phyloP scores from a whole-genome alignment of 495 filamentous ascomycete genomes.

The Penicillium diatomitis region DNA sequence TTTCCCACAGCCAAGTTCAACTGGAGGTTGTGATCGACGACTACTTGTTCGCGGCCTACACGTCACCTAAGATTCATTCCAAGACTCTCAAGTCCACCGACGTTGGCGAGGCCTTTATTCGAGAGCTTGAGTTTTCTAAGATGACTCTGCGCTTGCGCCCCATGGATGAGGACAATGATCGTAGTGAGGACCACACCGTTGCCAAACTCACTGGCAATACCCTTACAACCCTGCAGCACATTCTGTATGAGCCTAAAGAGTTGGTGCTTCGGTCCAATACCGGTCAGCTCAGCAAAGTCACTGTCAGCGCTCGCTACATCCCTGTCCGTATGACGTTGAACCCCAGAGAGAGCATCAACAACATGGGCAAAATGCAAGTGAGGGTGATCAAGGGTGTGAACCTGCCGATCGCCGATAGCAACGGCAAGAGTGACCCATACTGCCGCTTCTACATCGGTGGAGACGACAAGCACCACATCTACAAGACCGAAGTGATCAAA shows the following conservation, averaged over 20 bases:
- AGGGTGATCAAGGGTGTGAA: conserved; percentile 83
- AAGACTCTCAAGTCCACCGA: conserved; percentile 68
- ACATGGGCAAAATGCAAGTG: conserved; percentile 86
- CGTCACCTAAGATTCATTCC: conserved; percentile 61
- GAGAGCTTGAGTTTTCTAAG: conserved; percentile 90
- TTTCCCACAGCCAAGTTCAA: conserved; percentile 65
- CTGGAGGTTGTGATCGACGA: conserved; percentile 93
- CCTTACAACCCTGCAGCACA: conserved; percentile 74
- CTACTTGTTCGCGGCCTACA: conserved; percentile 81
- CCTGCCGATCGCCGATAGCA: conserved; percentile 85
- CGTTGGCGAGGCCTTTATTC: conserved; percentile 90
- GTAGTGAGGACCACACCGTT: conserved; percentile 60
- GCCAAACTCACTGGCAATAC: conserved; percentile 82
- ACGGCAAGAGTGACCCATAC: conserved; percentile 93
- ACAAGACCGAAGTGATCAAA: conserved; percentile 91
- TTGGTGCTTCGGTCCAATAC: conserved; percentile 66
- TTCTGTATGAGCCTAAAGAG: conserved; percentile 81
- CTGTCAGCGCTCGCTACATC: conserved; percentile 86
- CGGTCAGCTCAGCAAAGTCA: conserved; percentile 71
- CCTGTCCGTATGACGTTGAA: conserved; percentile 90
- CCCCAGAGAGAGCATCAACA: conserved; percentile 94
- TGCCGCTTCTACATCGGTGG: conserved; percentile 88
- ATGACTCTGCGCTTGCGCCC: conserved; percentile 79
- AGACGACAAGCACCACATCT: conserved; percentile 70
- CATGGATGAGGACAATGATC: conserved; percentile 62